Conservation (phyloP, 2,329 filamentous ascomycete genomes). For the Blastomyces percursus region DNA sequence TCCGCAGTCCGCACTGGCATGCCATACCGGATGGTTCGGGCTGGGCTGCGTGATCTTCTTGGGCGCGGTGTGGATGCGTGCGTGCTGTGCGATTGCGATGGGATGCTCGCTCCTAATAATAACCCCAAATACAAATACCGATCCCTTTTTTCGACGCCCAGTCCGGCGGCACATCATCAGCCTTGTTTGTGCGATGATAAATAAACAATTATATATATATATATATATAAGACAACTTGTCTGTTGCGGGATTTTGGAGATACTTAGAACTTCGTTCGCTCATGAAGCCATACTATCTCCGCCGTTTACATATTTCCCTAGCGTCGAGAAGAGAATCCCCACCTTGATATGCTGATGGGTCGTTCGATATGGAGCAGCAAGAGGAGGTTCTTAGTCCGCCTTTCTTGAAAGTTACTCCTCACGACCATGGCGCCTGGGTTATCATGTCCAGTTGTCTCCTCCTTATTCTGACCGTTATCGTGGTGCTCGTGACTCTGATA, state of each 20-base stretch:
- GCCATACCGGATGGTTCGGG: neutral
- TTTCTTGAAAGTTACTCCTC: slow-evolving; percentile 10
- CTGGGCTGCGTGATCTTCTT: neutral
- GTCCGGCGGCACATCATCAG: neutral
- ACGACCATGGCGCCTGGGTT: slow-evolving; percentile 14
- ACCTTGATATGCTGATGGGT: neutral
- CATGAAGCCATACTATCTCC: neutral
- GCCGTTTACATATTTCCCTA: neutral
- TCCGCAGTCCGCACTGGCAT: neutral
- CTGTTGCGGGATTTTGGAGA: neutral
- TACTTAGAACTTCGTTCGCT: neutral
- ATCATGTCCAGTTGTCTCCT: slow-evolving; percentile 12
- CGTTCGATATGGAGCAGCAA: neutral
- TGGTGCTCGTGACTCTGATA: slow-evolving; percentile 15
- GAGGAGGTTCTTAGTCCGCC: slow-evolving; percentile 9
- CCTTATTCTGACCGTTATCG: slow-evolving; percentile 14
- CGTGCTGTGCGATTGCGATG: neutral
- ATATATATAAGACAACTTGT: neutral
- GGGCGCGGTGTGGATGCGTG: neutral
- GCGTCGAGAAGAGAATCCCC: neutral
- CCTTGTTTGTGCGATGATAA: neutral
- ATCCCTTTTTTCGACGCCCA: neutral
- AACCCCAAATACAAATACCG: neutral
- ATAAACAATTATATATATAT: neutral
- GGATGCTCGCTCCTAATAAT: neutral